phyloP scores from a whole-genome alignment of 164 flowering plant species.

The Platanus orientalis region DNA sequence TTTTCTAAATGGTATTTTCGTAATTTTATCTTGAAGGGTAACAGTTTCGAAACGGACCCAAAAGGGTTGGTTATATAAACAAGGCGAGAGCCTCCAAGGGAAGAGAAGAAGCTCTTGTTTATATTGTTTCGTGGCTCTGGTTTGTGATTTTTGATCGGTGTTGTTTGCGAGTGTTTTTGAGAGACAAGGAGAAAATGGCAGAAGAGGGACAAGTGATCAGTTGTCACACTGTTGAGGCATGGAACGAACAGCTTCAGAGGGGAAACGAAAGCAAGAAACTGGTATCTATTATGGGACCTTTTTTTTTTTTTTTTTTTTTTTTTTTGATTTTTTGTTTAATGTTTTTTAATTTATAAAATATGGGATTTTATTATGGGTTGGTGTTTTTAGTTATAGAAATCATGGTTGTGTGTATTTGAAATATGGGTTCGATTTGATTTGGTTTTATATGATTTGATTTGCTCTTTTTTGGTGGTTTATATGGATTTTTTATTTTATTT shows the following conservation, averaged over 20 bases:
- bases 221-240: conserved; percentile 49
- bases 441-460: neutral
- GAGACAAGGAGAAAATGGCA: conserved; percentile 31
- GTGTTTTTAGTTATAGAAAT: neutral
- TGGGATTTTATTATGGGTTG: neutral
- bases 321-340: neutral
- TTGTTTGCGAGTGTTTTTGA: neutral
- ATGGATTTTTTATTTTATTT: too few relatives aligned
- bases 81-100: too few relatives aligned
- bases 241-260: conserved; percentile 51
- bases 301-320: neutral
- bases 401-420: neutral
- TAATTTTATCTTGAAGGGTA: too few relatives aligned
- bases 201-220: conserved; percentile 57
- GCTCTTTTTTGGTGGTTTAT: neutral
- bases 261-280: conserved; percentile 47
- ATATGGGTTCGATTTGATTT: neutral
- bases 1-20: too few relatives aligned
- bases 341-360: too few relatives aligned
- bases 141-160: too few relatives aligned
- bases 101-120: too few relatives aligned
- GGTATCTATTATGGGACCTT: conserved; percentile 26
- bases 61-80: too few relatives aligned
- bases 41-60: too few relatives aligned
- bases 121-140: too few relatives aligned